Evolutionary conservation across 1,284 basidiomycete species (phyloP), one percentile per base, ranked within the genome.

Genomic region (Boletus mariae): DNA sequence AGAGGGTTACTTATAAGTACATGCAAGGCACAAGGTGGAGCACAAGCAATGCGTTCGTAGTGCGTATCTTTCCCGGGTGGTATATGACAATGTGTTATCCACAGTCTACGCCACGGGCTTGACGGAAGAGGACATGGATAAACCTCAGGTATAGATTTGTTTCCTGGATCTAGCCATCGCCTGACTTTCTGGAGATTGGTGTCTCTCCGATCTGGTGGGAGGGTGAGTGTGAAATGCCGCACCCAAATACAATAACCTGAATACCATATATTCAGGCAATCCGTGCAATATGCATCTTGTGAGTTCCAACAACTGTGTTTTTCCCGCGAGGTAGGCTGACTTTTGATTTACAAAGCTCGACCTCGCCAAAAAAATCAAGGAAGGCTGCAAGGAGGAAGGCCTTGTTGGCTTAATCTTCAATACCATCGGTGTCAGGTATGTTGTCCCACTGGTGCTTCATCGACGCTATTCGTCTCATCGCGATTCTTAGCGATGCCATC

Each of bases 151-250:
- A 63, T 42, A 56, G 23, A 7, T 64, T 28, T 48, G 40, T 29
- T 46, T 43, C 32, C 42, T 11, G 29, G 34, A 34, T 40, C 38
- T 35, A 29, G 32, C 9, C 15, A 29, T 57, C 48, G 1, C 11
- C 49, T 55, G 45, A 59, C 41, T 45, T 37, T 44, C 25, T 51
- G 35, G 62, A 90, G 87, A 85, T 92, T 62, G 90, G 90, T 38
- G 90, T 92, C 61, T 87, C 87, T 34, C 85, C 88, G 2, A 79
- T 92, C 49, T 92, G 90, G 90, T 92, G 90, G 88, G 90, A 91
- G 79, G 89, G 88, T 87, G 57, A 54, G 75, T 70, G 13, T 41
- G 17, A 11, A 28, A 40, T 45, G 13, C 42, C 52, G 38, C 52
- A 31, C 26, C 34, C 4, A n/a, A 45, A 50, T n/a, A 32, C 12